Base-by-base conservation (phyloP, 164 flowering plant species). In the Stephania cephalantha region DNA sequence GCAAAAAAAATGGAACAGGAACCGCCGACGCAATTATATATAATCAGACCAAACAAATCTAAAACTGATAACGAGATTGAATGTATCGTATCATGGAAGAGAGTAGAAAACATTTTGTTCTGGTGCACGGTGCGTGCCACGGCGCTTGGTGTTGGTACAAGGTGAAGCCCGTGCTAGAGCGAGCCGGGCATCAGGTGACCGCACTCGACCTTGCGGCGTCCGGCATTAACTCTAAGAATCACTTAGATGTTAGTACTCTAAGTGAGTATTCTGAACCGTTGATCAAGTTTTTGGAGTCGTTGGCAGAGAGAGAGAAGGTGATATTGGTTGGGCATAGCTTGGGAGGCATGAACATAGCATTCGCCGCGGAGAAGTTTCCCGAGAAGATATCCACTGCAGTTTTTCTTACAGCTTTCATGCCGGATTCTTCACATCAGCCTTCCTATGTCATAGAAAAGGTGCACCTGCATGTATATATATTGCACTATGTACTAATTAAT, bases 91-190 rank as follows among this genome's bases (percentile, higher is more conserved):
- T 10, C 0, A 71, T 15, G 53, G 31, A 12, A 66, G 45, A 7
- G 64, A 76, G 13, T 7, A 81, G 53, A 64, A 77, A 71, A 64
- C 92, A 90, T 68, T 87, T 88, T 63, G 84, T 90, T 10, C 81
- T 88, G 6, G 89, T 90, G 0, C 94, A 88, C 76, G 91, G 91
- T 1, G 77, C 77, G 1, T 68, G 87, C 77, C 90, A 85, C 70
- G 94, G 91, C 22, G 90, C 87, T 0, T 90, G 94, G 94, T 55
- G 79, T 30, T 90, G 92, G 91, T 81, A 85, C 83, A 88, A 87
- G 78, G 45, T 87, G 9, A 79, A 74, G 20, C 79, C 88, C 0
- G 64, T 53, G 76, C 86, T 90, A 0, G 79, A 81, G 79, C 11
- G 75, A 0, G 80, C 80, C 1, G 87, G 87, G 6, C 86, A 87